phyloP scores from a whole-genome alignment of 179 eudicot genomes.

The Vitellaria paradoxa region DNA sequence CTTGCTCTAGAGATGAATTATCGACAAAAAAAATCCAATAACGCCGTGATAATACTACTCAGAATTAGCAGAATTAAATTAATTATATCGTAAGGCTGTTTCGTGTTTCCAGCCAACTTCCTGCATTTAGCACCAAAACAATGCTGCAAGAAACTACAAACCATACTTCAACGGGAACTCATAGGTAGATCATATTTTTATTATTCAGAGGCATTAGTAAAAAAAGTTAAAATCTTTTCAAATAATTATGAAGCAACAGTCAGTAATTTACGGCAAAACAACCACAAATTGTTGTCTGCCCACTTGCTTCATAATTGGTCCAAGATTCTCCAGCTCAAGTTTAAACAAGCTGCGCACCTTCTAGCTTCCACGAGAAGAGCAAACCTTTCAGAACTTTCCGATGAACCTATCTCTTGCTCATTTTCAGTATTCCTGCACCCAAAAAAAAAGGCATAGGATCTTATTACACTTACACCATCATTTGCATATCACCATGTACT shows the following conservation, averaged over 20 bases:
- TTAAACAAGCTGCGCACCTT: conserved; percentile 26
- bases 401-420: conserved; percentile 29
- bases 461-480: too few species aligned
- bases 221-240: background rate
- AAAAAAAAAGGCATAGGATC: background rate
- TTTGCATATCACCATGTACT: too few species aligned
- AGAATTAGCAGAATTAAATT: background rate
- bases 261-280: background rate
- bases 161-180: too few species aligned
- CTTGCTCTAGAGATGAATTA: background rate
- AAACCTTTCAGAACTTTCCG: conserved; percentile 23
- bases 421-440: conserved; percentile 22
- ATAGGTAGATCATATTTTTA: background rate
- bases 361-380: conserved; percentile 37
- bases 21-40: background rate
- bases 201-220: background rate
- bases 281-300: background rate
- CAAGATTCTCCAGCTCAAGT: background rate
- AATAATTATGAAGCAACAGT: background rate
- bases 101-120: background rate
- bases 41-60: background rate
- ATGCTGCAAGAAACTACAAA: background rate
- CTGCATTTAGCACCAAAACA: conserved; percentile 34
- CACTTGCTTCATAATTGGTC: background rate
- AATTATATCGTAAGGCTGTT: background rate